Evolutionary conservation across 129 eudicot genomes (phyloP).

Genomic region (Flaveria robusta): DNA sequence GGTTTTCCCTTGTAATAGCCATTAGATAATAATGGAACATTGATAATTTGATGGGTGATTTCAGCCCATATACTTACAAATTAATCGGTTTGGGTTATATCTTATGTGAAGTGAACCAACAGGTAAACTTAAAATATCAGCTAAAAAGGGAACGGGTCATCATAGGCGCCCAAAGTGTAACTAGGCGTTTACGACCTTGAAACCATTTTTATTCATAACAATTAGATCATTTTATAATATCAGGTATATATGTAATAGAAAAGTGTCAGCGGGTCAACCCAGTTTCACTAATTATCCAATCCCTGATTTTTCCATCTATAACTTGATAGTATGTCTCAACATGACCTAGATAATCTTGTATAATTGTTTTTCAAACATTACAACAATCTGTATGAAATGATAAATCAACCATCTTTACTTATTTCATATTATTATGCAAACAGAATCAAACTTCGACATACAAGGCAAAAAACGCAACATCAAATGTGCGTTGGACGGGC

Average conservation of each 20-base stretch:
- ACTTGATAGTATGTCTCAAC: neutral
- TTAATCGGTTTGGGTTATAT: neutral
- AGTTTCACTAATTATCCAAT: neutral
- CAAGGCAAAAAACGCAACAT: conserved; percentile 47
- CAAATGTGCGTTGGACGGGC: conserved; percentile 76
- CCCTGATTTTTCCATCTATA: neutral
- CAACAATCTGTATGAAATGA: conserved; percentile 11
- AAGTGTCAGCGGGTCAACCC: neutral
- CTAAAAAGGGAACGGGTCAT: neutral
- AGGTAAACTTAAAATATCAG: neutral
- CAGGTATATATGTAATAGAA: neutral
- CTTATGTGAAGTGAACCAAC: neutral
- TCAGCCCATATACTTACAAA: neutral
- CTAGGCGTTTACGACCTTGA: neutral
- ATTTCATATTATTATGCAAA: conserved; percentile 3
- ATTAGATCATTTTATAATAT: neutral
- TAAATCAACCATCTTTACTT: neutral
- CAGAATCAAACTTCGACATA: conserved; percentile 66
- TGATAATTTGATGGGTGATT: neutral
- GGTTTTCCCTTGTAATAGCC: conserved; percentile 41
- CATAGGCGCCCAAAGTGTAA: neutral
- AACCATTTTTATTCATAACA: neutral
- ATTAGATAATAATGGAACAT: conserved; percentile 3
- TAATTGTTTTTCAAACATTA: neutral
- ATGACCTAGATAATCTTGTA: conserved; percentile 2